Conservation (phyloP, 1,139 yeast genomes). For the Suhomyces chickasaworum region DNA sequence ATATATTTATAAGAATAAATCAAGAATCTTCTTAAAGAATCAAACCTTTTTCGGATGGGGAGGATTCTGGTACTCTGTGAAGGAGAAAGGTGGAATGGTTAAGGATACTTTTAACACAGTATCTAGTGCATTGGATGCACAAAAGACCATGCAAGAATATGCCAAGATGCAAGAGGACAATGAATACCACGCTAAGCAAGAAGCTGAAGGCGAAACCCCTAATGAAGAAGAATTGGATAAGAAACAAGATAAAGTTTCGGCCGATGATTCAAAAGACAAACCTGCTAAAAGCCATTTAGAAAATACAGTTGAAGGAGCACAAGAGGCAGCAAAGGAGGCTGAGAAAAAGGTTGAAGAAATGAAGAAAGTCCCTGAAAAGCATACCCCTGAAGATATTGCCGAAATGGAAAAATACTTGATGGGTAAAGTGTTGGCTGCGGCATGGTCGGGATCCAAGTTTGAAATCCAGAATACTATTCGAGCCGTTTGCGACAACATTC, state of each 20-base stretch:
- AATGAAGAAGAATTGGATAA: conserved; percentile 43
- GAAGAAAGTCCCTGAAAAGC: conserved; percentile 44
- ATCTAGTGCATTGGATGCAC: conserved; percentile 87
- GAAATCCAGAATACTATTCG: conserved; percentile 89
- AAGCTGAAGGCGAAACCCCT: conserved; percentile 35
- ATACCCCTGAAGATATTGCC: conserved; percentile 79
- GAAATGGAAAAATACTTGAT: conserved; percentile 83
- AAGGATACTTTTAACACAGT: conserved; percentile 87
- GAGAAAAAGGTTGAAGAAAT: conserved; percentile 15
- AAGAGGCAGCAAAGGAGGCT: conserved; percentile 14
- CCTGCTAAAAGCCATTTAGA: not conserved
- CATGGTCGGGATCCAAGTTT: conserved; percentile 92
- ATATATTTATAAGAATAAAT: conserved; percentile 68
- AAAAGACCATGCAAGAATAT: conserved; percentile 81
- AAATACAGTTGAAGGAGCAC: conserved; percentile 10
- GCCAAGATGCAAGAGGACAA: conserved; percentile 67
- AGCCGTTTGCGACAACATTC: conserved; percentile 78
- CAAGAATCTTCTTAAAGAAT: conserved; percentile 56
- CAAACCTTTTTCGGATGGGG: conserved; percentile 77
- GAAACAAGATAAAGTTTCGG: conserved; percentile 21
- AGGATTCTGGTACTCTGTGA: conserved; percentile 80
- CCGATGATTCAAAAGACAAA: not conserved
- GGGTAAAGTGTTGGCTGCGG: conserved; percentile 92
- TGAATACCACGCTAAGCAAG: conserved; percentile 49
- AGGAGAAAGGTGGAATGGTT: conserved; percentile 83